A percentile compares a stretch with the other conserved stretches of the same genome.
phyloP scores from a whole-genome alignment of 2,329 filamentous ascomycete species.

The Penicillium sp. region DNA sequence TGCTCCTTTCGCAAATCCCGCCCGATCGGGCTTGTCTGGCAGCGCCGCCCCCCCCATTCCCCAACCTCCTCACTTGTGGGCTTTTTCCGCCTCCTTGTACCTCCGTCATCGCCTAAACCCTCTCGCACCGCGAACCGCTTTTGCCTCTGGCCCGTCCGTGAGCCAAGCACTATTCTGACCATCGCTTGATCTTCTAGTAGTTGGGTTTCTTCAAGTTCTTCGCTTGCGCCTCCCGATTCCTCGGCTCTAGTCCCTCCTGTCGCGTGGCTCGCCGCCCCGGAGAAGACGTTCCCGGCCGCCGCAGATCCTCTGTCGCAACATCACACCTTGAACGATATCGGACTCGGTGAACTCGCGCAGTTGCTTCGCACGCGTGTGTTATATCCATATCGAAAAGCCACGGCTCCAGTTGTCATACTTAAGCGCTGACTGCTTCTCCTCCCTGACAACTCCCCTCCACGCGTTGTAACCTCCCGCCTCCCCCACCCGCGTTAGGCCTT shows the following conservation, averaged over 20 bases:
- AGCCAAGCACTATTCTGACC: conserved; percentile 20
- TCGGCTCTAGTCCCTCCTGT: conserved; percentile 25
- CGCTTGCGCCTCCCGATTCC: conserved; percentile 24
- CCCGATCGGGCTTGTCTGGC: conserved; percentile 34
- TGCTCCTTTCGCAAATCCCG: conserved; percentile 23
- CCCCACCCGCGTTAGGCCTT: conserved; percentile 37
- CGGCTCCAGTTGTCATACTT: conserved; percentile 8
- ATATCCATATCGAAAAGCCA: conserved; percentile 3
- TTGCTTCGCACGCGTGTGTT: conserved; percentile 13
- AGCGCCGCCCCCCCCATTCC: conserved; percentile 17
- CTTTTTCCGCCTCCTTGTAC: conserved; percentile 36
- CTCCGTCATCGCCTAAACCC: conserved; percentile 31
- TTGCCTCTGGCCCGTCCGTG: conserved; percentile 16
- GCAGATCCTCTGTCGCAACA: conserved; percentile 23
- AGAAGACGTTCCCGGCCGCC: conserved; percentile 19
- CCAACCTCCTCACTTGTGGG: conserved; percentile 30
- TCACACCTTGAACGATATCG: conserved; percentile 13
- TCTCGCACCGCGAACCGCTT: conserved; percentile 23
- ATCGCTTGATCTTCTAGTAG: conserved; percentile 15
- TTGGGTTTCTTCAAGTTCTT: conserved; percentile 15
- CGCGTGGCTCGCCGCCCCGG: conserved; percentile 27
- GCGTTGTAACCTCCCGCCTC: conserved; percentile 21
- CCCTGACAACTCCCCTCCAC: conserved; percentile 19
- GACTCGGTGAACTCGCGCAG: conserved; percentile 12
- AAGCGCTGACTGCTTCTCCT: conserved; percentile 30